Evolutionary conservation across 1,139 yeast species (phyloP).

Genomic region (Geotrichum aggregatum): DNA sequence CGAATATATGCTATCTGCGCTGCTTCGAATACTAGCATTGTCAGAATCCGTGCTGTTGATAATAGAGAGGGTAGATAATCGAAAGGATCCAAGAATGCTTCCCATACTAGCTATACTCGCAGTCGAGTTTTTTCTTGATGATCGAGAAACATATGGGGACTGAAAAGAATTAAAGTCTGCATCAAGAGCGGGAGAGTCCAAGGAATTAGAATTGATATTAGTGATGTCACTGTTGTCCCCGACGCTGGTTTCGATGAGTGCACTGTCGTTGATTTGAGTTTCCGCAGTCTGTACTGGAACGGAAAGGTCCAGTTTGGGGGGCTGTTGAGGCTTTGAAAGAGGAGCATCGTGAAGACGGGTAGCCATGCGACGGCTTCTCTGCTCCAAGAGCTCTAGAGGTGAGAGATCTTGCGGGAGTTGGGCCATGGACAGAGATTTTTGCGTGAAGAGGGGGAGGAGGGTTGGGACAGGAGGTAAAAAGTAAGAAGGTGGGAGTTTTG

Average conservation of each 20-base stretch:
- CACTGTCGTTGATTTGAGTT: not conserved
- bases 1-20: slow-evolving; percentile 7
- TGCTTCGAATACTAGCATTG: slow-evolving; percentile 9
- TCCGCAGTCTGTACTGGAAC: not conserved
- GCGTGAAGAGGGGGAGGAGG: too few species aligned
- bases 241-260: not conserved
- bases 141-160: slow-evolving; percentile 1
- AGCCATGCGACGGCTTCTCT: slow-evolving; percentile 33
- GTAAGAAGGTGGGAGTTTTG: not conserved
- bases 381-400: slow-evolving; percentile 34
- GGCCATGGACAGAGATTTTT: slow-evolving; percentile 6
- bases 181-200: not conserved
- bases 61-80: slow-evolving; percentile 30
- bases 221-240: not conserved
- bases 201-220: too few species aligned
- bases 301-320: not conserved
- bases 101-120: slow-evolving; percentile 23
- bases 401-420: slow-evolving; percentile 26
- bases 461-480: not conserved
- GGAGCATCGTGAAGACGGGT: slow-evolving; percentile 22
- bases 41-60: slow-evolving; percentile 13
- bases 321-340: not conserved
- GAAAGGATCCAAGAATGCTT: slow-evolving; percentile 33
- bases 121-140: slow-evolving; percentile 15
- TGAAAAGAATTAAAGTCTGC: not conserved